phyloP scores from a whole-genome alignment of 768 basidiomycete genomes.

The Leucocoprinus leucothites region DNA sequence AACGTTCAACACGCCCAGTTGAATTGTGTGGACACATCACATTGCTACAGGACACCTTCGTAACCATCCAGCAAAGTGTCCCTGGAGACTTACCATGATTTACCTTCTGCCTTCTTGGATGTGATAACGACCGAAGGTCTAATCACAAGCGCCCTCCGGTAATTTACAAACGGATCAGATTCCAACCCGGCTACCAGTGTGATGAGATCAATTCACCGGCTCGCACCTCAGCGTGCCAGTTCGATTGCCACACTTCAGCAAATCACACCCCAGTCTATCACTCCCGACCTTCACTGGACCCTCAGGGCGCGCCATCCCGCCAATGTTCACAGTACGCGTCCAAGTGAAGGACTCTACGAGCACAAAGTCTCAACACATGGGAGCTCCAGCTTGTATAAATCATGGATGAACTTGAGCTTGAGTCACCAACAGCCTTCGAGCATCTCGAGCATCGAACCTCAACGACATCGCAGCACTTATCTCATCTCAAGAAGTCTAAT shows the following conservation, averaged over 20 bases:
- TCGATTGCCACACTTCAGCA: background rate
- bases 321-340: background rate
- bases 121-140: too few species aligned
- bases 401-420: background rate
- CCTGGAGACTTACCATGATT: too few species aligned
- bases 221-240: too few species aligned
- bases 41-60: too few species aligned
- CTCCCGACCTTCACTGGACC: background rate
- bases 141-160: too few species aligned
- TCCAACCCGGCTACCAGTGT: too few species aligned
- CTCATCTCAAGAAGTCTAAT: slow-evolving; percentile 8
- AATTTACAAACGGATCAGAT: too few species aligned
- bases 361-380: background rate
- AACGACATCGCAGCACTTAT: background rate
- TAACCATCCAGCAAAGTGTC: too few species aligned
- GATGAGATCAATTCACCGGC: background rate
- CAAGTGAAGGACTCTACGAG: background rate
- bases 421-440: background rate
- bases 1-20: too few species aligned
- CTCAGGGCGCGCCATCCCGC: background rate
- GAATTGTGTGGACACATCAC: too few species aligned
- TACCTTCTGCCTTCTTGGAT: too few species aligned
- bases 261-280: slow-evolving; percentile 13
- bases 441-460: background rate
- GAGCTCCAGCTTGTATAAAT: background rate